phyloP scores from a whole-genome alignment of 2,329 filamentous ascomycete species.

The Colletotrichum theobromicola region DNA sequence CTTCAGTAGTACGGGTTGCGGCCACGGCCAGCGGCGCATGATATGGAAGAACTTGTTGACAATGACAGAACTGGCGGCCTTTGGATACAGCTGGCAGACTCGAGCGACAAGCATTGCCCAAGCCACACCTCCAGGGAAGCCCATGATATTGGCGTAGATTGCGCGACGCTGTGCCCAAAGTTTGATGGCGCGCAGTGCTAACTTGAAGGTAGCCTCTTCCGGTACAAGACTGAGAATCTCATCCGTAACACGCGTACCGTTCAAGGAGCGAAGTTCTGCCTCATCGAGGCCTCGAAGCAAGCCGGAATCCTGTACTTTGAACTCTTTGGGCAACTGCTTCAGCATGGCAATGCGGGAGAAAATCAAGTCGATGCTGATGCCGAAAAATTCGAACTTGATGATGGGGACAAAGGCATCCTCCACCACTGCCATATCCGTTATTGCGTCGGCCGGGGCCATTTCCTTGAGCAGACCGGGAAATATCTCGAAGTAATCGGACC shows the following conservation, averaged over 20 bases:
- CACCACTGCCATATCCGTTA: constrained; percentile 85
- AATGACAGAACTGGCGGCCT: constrained; percentile 86
- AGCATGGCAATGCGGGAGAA: constrained; percentile 77
- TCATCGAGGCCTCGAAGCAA: constrained; percentile 88
- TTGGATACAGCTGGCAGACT: constrained; percentile 95
- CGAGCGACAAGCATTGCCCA: constrained; percentile 98
- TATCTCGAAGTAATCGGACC: constrained; percentile 89
- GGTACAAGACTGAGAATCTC: constrained; percentile 90
- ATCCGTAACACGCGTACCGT: constrained; percentile 92
- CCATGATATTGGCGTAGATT: constrained; percentile 95
- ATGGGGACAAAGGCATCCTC: constrained; percentile 94
- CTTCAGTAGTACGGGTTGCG: constrained; percentile 90
- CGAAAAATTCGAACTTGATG: constrained; percentile 92
- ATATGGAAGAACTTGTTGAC: constrained; percentile 95
- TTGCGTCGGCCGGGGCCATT: constrained; percentile 78
- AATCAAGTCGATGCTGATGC: constrained; percentile 94
- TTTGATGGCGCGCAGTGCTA: constrained; percentile 91
- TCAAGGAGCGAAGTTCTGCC: constrained; percentile 84
- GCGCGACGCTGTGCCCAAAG: constrained; percentile 93
- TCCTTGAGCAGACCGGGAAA: constrained; percentile 82
- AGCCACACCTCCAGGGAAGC: constrained; percentile 94
- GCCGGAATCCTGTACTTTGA: constrained; percentile 82
- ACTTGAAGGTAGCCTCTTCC: constrained; percentile 86
- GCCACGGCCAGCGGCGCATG: constrained; percentile 92
- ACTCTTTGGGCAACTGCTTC: constrained; percentile 72